Evolutionary conservation across 108 stramenopile species (phyloP), one percentile per base, ranked within the genome.

Genomic region (Nitzschia sp.): DNA sequence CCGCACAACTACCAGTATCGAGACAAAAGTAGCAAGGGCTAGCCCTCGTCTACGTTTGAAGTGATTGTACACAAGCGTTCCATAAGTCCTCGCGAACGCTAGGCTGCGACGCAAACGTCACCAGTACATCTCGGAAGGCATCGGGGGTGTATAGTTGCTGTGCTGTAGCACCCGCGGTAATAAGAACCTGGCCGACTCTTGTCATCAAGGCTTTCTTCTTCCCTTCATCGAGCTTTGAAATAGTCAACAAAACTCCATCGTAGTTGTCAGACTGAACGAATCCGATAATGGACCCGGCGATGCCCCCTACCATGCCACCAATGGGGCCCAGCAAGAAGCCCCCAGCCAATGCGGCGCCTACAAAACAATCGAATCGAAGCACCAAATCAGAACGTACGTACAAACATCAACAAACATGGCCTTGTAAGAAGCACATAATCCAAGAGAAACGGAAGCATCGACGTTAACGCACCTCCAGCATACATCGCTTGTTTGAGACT

Each of bases 301-400:
- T 59, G 19, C 88, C 88, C 25, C 88, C 88, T 3, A 89, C 58
- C 68, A 89, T 62, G 15, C 84, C 88, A 62, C 88, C 88, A 26
- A 85, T 38, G 2, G 88, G 84, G 25, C 88, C 88, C 21, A 77
- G 30, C 9, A 87, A 2, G 25, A 87, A 63, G 5, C 79, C 81
- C 1, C 86, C 86, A 17, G 70, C 68, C 46, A 84, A 53, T 2
- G 86, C 86, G 18, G 79, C 82, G 32, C 70, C 73, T 62, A 15
- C 33, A 59, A 25, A 9, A 34, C 31, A 13, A 59, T 1, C 1
- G 32, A 45, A 62, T 36, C 61, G 2, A 32, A 34, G 58, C 33
- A 13, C 30, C 31, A 42, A 42, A 42, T 6, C 9, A 42, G 38
- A 42, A 42, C 38, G 9, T 9, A 19, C 30, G 34, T 59, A 1